Base-by-base conservation (phyloP, 2,329 filamentous ascomycete species). In the Apiospora koreana region DNA sequence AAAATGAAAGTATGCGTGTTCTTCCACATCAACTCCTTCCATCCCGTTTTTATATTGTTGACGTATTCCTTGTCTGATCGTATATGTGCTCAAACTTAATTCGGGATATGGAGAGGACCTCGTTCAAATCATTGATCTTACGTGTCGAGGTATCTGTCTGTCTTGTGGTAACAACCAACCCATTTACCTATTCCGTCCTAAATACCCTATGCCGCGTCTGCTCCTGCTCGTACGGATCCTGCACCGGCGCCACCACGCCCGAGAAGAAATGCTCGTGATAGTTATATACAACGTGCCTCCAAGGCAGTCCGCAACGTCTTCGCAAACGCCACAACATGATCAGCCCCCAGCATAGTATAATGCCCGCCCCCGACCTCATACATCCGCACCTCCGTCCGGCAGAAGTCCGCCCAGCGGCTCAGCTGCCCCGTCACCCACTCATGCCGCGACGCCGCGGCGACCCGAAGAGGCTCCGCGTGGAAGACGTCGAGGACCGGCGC, bases 401-500 rank as follows among this genome's bases (percentile, higher is more conserved):
- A 31, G 42, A 43, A 42, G 45, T 64, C n/a, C 8, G 12, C 46
- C 69, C 38, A 70, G 35, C 42, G 50, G 28, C 18, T 65, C 64
- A 84, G 71, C n/a, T 78, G 74, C 21, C 74, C 73, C 14, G 72
- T 69, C 28, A 79, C 54, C 80, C 79, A 83, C 43, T 82, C 77
- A 23, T 78, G 70, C 25, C 74, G 73, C 25, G 73, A 73, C 42
- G 71, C 73, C 1, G 78, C 77, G 10, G 76, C 77, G 1, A 73
- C 72, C 42, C 72, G 76, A 1, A 81, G 73, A 16, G 83, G 83
- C 6, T 74, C 72, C 1, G 79, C 80, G 43, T 80, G 78, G 70
- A 86, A 85, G 1, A 85, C 77, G 73, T 86, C 84, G 65, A 86
- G 80, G 1, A 43, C 18, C 0, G 70, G 69, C 0, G 85, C 79